Base-by-base conservation (phyloP, 306 rosid species). In the Cucumis hystrix region DNA sequence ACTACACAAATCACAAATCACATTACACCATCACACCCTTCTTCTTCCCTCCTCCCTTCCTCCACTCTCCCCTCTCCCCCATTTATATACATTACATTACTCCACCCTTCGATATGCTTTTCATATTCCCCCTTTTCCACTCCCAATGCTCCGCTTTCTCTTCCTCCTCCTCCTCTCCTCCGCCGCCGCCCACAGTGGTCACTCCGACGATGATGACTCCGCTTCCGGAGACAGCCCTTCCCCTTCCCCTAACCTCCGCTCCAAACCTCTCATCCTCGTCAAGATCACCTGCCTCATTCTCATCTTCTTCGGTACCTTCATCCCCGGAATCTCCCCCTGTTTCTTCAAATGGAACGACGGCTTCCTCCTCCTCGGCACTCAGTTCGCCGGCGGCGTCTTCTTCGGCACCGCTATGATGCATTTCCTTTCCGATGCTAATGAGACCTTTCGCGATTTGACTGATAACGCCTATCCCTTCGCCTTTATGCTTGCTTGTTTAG, bases 341-440 rank as follows among this genome's bases (percentile, higher is more conserved):
- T 78, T 87, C 61, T 57, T 87, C 78, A 89, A 77, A 30, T 93
- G 98, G 97, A 88, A 86, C 60, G 92, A 92, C 63, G 89, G 87
- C 33, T 90, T 87, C 43, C 57, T 92, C 83, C 82, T 87, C 23
- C 58, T 90, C 40, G 96, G 98, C 52, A 92, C 96, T 4, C 98
- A 89, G 78, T 90, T 92, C 33, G 90, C 96, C 1, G 97, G 92
- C 0, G 92, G 92, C 0, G 96, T 90, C 75, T 92, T 90, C 76
- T 20, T 92, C 67, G 96, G 92, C 4, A 92, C 98, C 15, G 90
- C 96, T 3, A 80, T 92, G 86, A 92, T 92, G 88, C 96, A 92
- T 82, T 90, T 92, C 80, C 86, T 89, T 8, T 85, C 87, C 9
- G 98, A 92, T 51, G 92, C 96, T 2, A 85, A 87, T 10, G 82